phyloP scores from a whole-genome alignment of 305 asterid genomes.

The Caryopteris hybrid region DNA sequence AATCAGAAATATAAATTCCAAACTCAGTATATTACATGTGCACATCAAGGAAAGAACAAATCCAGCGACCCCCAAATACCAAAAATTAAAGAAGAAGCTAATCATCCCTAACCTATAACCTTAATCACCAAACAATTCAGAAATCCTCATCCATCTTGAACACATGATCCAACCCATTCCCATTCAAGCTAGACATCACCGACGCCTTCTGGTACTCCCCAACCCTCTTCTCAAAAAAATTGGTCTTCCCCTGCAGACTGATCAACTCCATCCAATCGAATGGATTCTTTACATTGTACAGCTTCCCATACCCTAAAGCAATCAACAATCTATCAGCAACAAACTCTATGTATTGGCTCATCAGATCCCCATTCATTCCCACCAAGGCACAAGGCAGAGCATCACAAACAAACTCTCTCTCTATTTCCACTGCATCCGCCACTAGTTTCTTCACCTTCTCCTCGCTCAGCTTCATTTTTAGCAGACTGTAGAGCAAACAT shows the following conservation, averaged over 20 bases:
- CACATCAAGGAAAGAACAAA: background rate
- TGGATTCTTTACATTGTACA: constrained; percentile 60
- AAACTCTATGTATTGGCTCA: constrained; percentile 42
- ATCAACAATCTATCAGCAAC: constrained; percentile 46
- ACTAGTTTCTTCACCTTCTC: constrained; percentile 53
- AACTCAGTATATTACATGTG: background rate
- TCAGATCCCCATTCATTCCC: constrained; percentile 74
- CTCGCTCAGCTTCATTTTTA: constrained; percentile 58
- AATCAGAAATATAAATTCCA: background rate
- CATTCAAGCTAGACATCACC: constrained; percentile 56
- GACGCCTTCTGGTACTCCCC: constrained; percentile 82
- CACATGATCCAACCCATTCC: constrained; percentile 37
- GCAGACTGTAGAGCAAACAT: constrained; percentile 56
- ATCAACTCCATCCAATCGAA: constrained; percentile 95
- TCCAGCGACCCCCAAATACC: background rate
- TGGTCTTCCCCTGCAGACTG: constrained; percentile 87
- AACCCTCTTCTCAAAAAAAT: constrained; percentile 77
- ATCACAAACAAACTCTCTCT: constrained; percentile 80
- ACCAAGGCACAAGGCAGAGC: constrained; percentile 79
- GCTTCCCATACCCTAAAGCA: constrained; percentile 46
- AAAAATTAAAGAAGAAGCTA: background rate
- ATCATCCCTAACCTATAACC: constrained; percentile 10
- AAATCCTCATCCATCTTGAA: constrained; percentile 55
- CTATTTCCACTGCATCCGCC: constrained; percentile 66
- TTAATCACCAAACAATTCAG: constrained; percentile 7